phyloP scores from a whole-genome alignment of 441 rosid genomes.

The Syzygium malaccense region DNA sequence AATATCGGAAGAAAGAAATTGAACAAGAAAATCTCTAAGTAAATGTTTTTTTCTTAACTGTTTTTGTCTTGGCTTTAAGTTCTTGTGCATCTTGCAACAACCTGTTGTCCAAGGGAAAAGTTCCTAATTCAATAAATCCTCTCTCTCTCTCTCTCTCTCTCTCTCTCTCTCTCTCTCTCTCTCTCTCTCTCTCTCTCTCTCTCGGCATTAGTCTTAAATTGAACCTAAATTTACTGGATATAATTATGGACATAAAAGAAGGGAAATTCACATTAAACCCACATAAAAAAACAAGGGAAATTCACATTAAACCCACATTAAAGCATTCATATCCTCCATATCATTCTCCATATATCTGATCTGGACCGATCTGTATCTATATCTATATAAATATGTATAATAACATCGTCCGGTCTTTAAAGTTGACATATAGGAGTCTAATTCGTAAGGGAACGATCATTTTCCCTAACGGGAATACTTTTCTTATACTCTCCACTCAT shows the following conservation, averaged over 20 bases:
- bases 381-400: not conserved
- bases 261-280: not conserved
- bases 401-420: not conserved
- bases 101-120: not conserved
- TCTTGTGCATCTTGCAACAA: not conserved
- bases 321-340: not conserved
- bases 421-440: not conserved
- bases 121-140: not conserved
- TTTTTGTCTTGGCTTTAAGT: not conserved
- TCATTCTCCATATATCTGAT: not conserved
- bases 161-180: not conserved
- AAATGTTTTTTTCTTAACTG: not conserved
- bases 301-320: not conserved
- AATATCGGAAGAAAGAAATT: not conserved
- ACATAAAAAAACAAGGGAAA: not conserved
- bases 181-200: not conserved
- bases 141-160: not conserved
- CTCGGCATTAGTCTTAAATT: not conserved
- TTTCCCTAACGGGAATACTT: not conserved
- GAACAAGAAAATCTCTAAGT: not conserved
- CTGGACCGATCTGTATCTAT: no score
- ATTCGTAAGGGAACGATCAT: not conserved
- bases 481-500: not conserved
- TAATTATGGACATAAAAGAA: not conserved
- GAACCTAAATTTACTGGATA: not conserved